Conservation (phyloP, 495 filamentous ascomycete species). For the Schizothecium vesticola region DNA sequence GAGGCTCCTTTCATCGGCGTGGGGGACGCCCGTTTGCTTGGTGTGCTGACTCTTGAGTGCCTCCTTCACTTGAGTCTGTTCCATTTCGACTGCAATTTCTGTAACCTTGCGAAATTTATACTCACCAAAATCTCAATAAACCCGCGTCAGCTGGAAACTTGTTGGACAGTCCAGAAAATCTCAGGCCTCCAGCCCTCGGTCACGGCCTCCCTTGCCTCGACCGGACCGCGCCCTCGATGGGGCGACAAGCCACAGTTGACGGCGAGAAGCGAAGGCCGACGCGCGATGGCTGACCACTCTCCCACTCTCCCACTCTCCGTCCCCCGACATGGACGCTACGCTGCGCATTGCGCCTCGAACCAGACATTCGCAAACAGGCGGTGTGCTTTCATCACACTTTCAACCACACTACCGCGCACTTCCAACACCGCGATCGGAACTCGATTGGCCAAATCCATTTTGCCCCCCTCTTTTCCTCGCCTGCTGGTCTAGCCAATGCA, state of each 20-base stretch:
- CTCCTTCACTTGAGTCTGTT: neutral
- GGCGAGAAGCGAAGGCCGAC: neutral
- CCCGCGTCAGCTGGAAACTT: neutral
- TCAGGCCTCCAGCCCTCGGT: neutral
- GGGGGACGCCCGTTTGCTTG: neutral
- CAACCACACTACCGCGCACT: neutral
- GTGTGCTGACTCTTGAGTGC: too few species aligned
- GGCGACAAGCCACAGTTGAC: neutral
- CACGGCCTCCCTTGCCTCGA: neutral
- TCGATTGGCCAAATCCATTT: conserved; percentile 3
- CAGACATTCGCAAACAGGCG: conserved; percentile 7
- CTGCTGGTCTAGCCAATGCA: neutral
- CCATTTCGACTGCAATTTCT: neutral
- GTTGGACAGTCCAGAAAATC: neutral
- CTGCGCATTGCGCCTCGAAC: conserved; percentile 3
- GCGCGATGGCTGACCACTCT: too few species aligned
- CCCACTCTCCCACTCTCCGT: too few species aligned
- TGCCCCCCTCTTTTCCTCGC: neutral
- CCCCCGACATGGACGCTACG: neutral
- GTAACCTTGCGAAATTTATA: neutral
- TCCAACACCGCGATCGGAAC: neutral
- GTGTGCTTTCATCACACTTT: conserved; percentile 9
- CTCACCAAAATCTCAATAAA: neutral
- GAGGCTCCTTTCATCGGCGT: neutral
- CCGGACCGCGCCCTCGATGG: neutral